phyloP scores from a whole-genome alignment of 2,329 filamentous ascomycete genomes.

The Cadophora luteo-olivacea region DNA sequence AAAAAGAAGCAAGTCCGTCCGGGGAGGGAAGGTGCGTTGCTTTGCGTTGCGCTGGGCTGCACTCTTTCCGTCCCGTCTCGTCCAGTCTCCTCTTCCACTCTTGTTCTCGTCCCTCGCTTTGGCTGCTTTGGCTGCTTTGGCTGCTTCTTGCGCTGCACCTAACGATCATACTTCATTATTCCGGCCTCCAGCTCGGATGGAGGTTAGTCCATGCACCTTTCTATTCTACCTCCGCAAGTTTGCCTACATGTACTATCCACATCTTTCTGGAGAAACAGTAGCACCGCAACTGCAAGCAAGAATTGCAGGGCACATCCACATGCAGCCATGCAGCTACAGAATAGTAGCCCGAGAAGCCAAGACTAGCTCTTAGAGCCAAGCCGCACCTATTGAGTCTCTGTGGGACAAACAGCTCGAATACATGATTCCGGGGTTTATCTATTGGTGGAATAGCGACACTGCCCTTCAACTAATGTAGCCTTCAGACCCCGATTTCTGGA shows the following conservation, averaged over 20 bases:
- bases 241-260: not conserved
- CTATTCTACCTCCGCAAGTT: not conserved
- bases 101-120: not conserved
- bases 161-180: not conserved
- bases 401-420: constrained; percentile 2
- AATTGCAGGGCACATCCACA: constrained; percentile 6
- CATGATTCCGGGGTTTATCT: not conserved
- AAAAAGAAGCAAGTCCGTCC: constrained; percentile 5
- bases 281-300: not conserved
- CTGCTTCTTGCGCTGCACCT: not conserved
- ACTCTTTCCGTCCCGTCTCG: constrained; percentile 1
- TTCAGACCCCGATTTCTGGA: not conserved
- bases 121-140: constrained; percentile 17
- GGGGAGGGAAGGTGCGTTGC: constrained; percentile 4
- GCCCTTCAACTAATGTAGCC: not conserved
- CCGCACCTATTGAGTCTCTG: not conserved
- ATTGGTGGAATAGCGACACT: constrained; percentile 4
- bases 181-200: not conserved
- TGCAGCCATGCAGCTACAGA: no score
- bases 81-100: not conserved
- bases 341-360: constrained; percentile 6
- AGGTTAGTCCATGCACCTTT: not conserved
- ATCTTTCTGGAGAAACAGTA: not conserved
- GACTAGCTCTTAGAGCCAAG: not conserved
- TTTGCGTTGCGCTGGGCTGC: not conserved